Evolutionary conservation across 805 yeast genomes (phyloP).

Genomic region (Ascoidea tarda): DNA sequence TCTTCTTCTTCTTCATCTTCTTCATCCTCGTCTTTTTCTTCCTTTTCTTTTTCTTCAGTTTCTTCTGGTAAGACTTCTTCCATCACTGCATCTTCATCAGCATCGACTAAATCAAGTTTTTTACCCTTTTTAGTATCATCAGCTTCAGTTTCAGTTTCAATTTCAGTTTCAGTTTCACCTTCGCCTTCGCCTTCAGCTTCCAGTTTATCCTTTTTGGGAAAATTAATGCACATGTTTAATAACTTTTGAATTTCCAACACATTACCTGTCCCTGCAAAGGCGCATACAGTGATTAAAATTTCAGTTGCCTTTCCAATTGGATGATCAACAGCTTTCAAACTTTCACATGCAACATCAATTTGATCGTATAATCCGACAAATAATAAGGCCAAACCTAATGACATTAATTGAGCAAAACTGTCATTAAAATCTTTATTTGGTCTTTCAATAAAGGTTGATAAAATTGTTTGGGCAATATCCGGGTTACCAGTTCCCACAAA

Average conservation of each 20-base stretch:
- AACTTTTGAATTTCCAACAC: conserved; percentile 87
- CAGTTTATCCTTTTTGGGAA: conserved; percentile 24
- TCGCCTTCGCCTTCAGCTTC: conserved; percentile 26
- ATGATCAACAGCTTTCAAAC: conserved; percentile 89
- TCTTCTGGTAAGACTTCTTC: conserved; percentile 14
- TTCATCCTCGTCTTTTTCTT: neutral
- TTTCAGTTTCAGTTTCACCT: conserved; percentile 19
- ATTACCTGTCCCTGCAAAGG: conserved; percentile 96
- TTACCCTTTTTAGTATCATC: conserved; percentile 13
- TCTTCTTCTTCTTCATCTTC: conserved; percentile 18
- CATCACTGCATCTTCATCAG: conserved; percentile 14
- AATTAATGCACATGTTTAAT: conserved; percentile 30
- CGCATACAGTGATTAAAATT: conserved; percentile 82
- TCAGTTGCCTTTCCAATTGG: conserved; percentile 84
- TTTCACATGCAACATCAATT: conserved; percentile 86
- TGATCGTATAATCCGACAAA: conserved; percentile 92
- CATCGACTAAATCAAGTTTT: neutral
- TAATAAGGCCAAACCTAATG: conserved; percentile 81
- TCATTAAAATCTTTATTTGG: conserved; percentile 62
- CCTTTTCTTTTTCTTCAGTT: conserved; percentile 1
- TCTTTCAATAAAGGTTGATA: conserved; percentile 83
- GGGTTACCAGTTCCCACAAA: conserved; percentile 95
- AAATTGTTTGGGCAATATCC: conserved; percentile 81
- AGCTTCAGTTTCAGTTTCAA: conserved; percentile 17
- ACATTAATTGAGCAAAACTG: conserved; percentile 82